Conservation (phyloP, 179 eudicot species). For the Spergularia azorica region DNA sequence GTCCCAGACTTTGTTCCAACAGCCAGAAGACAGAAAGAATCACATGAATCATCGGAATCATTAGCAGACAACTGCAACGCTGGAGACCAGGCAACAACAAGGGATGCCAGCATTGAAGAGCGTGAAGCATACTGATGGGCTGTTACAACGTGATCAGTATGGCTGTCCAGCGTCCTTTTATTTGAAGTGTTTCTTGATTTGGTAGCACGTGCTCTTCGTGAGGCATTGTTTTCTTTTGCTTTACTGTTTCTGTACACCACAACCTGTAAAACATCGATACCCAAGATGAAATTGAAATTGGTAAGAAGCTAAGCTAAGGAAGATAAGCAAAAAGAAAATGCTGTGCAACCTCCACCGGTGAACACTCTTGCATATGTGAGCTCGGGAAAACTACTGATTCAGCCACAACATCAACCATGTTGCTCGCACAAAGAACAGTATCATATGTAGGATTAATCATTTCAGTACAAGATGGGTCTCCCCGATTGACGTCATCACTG, state of each 20-base stretch:
- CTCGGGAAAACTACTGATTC: slow-evolving; percentile 27
- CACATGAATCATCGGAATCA: slow-evolving; percentile 29
- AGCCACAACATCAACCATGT: slow-evolving; percentile 13
- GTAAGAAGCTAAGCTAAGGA: slow-evolving; percentile 16
- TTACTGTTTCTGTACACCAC: slow-evolving; percentile 22
- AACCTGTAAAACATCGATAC: slow-evolving; percentile 34
- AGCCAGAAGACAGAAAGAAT: slow-evolving; percentile 62
- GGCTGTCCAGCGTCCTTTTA: slow-evolving; percentile 31
- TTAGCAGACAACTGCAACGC: slow-evolving; percentile 37
- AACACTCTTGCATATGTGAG: slow-evolving; percentile 38
- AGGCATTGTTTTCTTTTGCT: slow-evolving; percentile 13
- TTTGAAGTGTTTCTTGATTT: slow-evolving; percentile 28
- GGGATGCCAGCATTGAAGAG: slow-evolving; percentile 64
- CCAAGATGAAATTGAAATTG: background rate
- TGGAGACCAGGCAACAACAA: slow-evolving; percentile 89
- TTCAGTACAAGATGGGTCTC: slow-evolving; percentile 19
- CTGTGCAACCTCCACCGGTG: slow-evolving; percentile 50
- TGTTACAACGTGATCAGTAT: slow-evolving; percentile 42
- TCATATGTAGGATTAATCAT: slow-evolving; percentile 21
- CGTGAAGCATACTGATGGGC: slow-evolving; percentile 76
- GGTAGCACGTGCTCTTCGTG: slow-evolving; percentile 31
- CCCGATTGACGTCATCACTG: slow-evolving; percentile 24
- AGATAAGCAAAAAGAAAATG: background rate
- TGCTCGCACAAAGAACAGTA: slow-evolving; percentile 20
- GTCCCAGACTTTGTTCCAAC: slow-evolving; percentile 81